phyloP scores from a whole-genome alignment of 1,284 basidiomycete genomes.

The Cerrena zonata region DNA sequence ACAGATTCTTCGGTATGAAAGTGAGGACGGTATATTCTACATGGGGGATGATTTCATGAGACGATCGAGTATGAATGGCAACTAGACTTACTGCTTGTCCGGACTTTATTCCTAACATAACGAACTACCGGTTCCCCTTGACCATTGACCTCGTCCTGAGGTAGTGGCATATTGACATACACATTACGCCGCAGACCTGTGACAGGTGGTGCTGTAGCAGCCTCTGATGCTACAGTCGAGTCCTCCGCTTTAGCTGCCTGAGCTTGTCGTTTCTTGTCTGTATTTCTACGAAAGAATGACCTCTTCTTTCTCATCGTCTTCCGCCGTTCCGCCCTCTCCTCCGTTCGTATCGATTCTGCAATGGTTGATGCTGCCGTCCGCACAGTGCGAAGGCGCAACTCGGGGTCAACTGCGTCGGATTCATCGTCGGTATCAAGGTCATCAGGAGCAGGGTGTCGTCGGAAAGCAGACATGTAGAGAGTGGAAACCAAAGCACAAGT shows the following conservation, averaged over 20 bases:
- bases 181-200: slow-evolving; percentile 65
- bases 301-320: slow-evolving; percentile 53
- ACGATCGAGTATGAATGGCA: slow-evolving; percentile 4
- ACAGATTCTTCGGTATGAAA: slow-evolving; percentile 91
- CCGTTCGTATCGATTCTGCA: slow-evolving; percentile 76
- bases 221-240: slow-evolving; percentile 13
- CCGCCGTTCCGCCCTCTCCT: slow-evolving; percentile 64
- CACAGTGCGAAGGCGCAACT: slow-evolving; percentile 80
- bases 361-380: slow-evolving; percentile 85
- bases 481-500: not conserved
- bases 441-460: slow-evolving; percentile 25
- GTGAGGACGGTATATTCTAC: slow-evolving; percentile 86
- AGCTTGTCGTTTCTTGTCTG: slow-evolving; percentile 39
- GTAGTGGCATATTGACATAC: slow-evolving; percentile 71
- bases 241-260: slow-evolving; percentile 27
- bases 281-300: slow-evolving; percentile 51
- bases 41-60: slow-evolving; percentile 12
- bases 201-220: slow-evolving; percentile 28
- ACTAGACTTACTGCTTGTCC: slow-evolving; percentile 75
- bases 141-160: slow-evolving; percentile 59
- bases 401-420: slow-evolving; percentile 68
- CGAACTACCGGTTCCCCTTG: slow-evolving; percentile 72
- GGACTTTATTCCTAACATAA: slow-evolving; percentile 90
- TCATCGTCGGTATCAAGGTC: slow-evolving; percentile 52
- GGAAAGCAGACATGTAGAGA: slow-evolving; percentile 19